phyloP scores from a whole-genome alignment of 2,329 filamentous ascomycete genomes.

The Periconia macrospinosa region DNA sequence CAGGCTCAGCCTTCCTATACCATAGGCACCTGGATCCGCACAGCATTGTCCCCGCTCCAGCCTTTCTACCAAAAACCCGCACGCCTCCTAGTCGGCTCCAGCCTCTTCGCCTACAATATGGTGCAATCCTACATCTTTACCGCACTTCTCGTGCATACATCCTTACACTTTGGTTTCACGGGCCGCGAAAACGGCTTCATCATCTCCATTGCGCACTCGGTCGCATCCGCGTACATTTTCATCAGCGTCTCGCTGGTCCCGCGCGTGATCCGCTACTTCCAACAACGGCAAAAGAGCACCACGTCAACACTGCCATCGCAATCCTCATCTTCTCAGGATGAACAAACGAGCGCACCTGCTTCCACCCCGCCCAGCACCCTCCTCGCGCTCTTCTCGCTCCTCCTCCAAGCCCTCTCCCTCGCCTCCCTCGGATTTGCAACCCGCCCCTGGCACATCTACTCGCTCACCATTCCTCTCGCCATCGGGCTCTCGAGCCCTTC shows the following conservation, averaged over 20 bases:
- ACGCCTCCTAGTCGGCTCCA: constrained; percentile 1
- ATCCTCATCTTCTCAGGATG: too few relatives aligned
- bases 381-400: neutral
- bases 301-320: too few relatives aligned
- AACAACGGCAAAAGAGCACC: neutral
- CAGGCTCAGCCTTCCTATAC: too few relatives aligned
- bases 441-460: constrained; percentile 6
- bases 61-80: neutral
- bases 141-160: constrained; percentile 7
- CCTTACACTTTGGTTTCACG: constrained; percentile 10
- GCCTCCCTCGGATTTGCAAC: neutral
- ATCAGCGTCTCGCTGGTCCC: constrained; percentile 1
- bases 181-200: constrained; percentile 11
- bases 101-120: constrained; percentile 8
- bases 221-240: constrained; percentile 8
- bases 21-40: neutral
- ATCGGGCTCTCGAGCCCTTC: constrained; percentile 6
- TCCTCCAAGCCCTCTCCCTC: constrained; percentile 2
- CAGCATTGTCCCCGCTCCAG: neutral
- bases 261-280: neutral
- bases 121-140: constrained; percentile 15
- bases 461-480: neutral
- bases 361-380: neutral
- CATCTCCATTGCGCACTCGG: constrained; percentile 11
- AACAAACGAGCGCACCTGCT: neutral